Evolutionary conservation across 192 early-diverging fungal genomes (phyloP), one percentile per base, ranked within the genome.

Genomic region (Coemansia sp.): DNA sequence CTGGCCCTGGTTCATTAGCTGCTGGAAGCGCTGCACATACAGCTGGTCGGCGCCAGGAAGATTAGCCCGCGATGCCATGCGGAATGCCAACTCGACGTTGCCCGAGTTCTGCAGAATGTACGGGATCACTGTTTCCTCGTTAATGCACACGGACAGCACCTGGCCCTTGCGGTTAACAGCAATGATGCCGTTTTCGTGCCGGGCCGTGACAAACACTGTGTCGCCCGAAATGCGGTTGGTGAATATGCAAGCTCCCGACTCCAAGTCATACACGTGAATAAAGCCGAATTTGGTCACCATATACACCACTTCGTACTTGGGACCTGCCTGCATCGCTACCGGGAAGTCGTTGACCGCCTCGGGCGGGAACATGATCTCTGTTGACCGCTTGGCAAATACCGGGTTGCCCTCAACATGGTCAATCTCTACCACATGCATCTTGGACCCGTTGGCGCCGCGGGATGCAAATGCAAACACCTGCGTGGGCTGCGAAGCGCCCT

Each of bases 231-330:
- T 96, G 53, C 96, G 84, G 81, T 99, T 97, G 86, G 93, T 93
- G 81, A 93, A 99, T 47, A 99, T 87, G 72, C 93, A 94, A 15
- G 87, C 84, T 30, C 91, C 94, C 11, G 91, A 84, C 73, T 97
- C 96, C 32, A 99, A 80, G 60, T 99, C 96, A 74, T 94, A 97
- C 26, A 99, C 75, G 62, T 97, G 95, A 62, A 99, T 91, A 65
- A 91, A 99, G 5, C 96, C 96, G 67, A 90, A 94, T 82, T 99
- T 99, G 48, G 96, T 99, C 20, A 97, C 90, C 42, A 99, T 71
- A 70, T 87, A 99, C 40, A 97, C 90, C 36, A 99, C 84, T 60
- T 89, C 90, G 79, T 94, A 93, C 79, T 94, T 95, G 47, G 89
- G 87, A 40, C 89, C 88, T 48, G 95, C 85, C 75, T 97, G 94